Conservation (phyloP, 1,139 yeast species). For the Candida tropicalis region DNA sequence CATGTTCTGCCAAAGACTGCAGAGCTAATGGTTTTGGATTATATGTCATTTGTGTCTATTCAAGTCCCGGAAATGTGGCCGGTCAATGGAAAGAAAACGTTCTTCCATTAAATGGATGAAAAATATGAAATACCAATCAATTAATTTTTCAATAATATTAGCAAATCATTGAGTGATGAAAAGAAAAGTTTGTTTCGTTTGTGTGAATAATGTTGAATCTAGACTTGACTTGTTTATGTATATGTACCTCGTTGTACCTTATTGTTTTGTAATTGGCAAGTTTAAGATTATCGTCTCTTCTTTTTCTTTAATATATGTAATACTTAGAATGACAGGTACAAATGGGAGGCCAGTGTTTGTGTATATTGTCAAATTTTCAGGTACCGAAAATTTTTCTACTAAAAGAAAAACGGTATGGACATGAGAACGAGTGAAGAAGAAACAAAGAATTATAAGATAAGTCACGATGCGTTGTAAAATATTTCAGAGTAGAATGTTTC, state of each 20-base stretch:
- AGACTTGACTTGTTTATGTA: neutral
- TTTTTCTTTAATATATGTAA: too few relatives aligned
- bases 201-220: neutral
- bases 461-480: neutral
- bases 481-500: slow-evolving; percentile 2
- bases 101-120: slow-evolving; percentile 20
- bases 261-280: neutral
- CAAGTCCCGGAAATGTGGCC: slow-evolving; percentile 47
- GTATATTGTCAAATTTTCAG: slow-evolving; percentile 2
- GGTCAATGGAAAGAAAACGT: slow-evolving; percentile 56
- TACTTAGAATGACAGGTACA: too few relatives aligned
- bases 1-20: slow-evolving; percentile 62
- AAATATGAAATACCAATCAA: too few relatives aligned
- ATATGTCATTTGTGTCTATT: slow-evolving; percentile 51
- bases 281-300: too few relatives aligned
- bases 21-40: slow-evolving; percentile 42
- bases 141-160: too few relatives aligned
- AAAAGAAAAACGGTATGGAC: too few relatives aligned
- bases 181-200: neutral
- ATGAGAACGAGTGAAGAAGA: neutral
- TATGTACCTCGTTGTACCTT: neutral
- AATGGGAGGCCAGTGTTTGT: neutral
- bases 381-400: slow-evolving; percentile 1
- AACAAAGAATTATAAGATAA: neutral
- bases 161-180: neutral